Evolutionary conservation across 768 basidiomycete genomes (phyloP).

Genomic region (Dentipellis sp.): DNA sequence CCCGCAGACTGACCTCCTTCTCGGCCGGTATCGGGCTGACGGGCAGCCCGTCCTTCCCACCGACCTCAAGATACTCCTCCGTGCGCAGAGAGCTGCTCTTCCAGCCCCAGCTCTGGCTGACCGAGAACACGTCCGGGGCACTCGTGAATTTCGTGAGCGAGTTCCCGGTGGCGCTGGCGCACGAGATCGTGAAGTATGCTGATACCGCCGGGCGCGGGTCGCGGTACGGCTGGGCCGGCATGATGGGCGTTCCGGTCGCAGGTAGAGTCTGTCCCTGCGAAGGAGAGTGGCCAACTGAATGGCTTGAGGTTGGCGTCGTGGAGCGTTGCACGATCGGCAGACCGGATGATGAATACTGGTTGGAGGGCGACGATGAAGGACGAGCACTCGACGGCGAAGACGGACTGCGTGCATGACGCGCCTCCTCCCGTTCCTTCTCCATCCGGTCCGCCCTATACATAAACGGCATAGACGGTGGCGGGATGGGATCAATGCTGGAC

Average conservation of each 20-base stretch:
- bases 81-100: conserved; percentile 50
- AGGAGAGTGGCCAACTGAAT: conserved; percentile 9
- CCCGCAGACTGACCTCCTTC: conserved; percentile 57
- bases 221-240: conserved; percentile 62
- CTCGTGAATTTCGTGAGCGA: conserved; percentile 79
- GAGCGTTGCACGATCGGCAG: conserved; percentile 9
- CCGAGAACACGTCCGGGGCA: conserved; percentile 75
- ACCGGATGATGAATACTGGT: conserved; percentile 12
- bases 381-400: conserved; percentile 2
- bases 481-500: conserved; percentile 69
- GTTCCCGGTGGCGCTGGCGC: conserved; percentile 72
- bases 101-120: conserved; percentile 94
- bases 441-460: not conserved
- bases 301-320: conserved; percentile 9
- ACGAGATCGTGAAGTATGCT: conserved; percentile 80
- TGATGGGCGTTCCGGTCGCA: conserved; percentile 32
- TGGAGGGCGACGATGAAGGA: not conserved
- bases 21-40: conserved; percentile 4
- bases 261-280: conserved; percentile 20
- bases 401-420: not conserved
- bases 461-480: conserved; percentile 54
- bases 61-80: conserved; percentile 33
- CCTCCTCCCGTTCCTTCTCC: not conserved
- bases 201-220: conserved; percentile 64
- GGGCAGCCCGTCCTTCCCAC: conserved; percentile 9